Percentiles rank a stretch among this genome's conserved stretches.
Conservation (phyloP, 371 early-diverging fungal genomes). For the Dichotomocladium elegans region DNA sequence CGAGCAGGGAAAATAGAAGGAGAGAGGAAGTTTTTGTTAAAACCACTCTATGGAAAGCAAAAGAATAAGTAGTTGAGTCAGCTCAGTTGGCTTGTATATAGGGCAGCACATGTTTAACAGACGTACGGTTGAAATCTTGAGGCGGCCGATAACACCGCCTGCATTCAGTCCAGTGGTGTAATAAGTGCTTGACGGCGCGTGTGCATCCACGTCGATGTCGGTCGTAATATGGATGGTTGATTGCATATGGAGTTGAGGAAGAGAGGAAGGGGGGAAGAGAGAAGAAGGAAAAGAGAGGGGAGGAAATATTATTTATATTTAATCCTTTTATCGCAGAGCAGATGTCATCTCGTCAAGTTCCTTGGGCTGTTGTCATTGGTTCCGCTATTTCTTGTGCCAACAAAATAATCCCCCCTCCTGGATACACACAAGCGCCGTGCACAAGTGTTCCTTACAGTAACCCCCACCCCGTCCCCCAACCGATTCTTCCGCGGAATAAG, state of each 20-base stretch:
- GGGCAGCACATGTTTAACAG: no score
- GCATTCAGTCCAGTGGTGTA: constrained; percentile 25
- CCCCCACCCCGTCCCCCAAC: no score
- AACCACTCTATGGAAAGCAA: constrained; percentile 3
- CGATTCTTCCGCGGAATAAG: no score
- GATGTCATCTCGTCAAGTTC: not conserved
- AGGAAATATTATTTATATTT: no score
- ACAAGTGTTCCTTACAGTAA: no score
- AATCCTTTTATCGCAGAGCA: not conserved
- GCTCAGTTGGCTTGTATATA: not conserved
- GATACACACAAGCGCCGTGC: no score
- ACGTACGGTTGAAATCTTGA: constrained; percentile 20
- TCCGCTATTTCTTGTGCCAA: no score
- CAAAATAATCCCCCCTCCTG: no score
- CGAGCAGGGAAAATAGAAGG: constrained; percentile 10
- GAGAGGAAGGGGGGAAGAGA: not conserved
- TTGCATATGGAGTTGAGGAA: no score
- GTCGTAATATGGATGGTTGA: constrained; percentile 19
- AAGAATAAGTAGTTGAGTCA: not conserved
- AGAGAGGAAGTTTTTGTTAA: not conserved
- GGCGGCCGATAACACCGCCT: constrained; percentile 14
- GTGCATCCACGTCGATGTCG: constrained; percentile 23
- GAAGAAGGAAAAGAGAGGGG: not conserved
- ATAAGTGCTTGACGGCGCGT: constrained; percentile 26
- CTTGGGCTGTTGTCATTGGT: not conserved